Evolutionary conservation across 2,329 filamentous ascomycete genomes (phyloP).

Genomic region (Trichoderma hamatum): DNA sequence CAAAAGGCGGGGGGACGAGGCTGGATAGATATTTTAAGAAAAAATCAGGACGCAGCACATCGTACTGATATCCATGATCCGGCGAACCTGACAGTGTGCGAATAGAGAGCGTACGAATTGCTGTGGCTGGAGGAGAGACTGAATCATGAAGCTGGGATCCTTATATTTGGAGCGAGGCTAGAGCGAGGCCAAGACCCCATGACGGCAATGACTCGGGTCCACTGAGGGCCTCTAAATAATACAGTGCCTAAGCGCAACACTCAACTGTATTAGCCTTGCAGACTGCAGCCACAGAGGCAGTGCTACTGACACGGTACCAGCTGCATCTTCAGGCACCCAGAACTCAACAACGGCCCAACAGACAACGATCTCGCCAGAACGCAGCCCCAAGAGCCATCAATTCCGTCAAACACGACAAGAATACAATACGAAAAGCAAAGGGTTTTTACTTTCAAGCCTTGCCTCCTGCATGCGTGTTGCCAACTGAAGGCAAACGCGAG

Average conservation of each 20-base stretch:
- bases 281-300: not conserved
- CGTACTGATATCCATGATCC: not conserved
- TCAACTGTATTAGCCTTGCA: not conserved
- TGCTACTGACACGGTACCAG: not conserved
- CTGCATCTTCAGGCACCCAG: not conserved
- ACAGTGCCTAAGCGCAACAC: not conserved
- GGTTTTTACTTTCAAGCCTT: not conserved
- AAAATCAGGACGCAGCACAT: not conserved
- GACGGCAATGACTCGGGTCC: not conserved
- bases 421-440: not conserved
- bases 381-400: not conserved
- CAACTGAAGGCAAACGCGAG: not conserved
- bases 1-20: not conserved
- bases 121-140: not conserved
- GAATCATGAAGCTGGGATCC: not conserved
- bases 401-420: not conserved
- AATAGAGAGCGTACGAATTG: not conserved
- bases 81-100: no score
- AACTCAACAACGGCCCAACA: not conserved
- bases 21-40: constrained; percentile 11
- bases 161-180: constrained; percentile 9
- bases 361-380: not conserved
- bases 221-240: not conserved
- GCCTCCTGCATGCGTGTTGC: constrained; percentile 2
- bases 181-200: not conserved